Evolutionary conservation across 1,139 yeast species (phyloP).

Genomic region (Candida frijolesensis): DNA sequence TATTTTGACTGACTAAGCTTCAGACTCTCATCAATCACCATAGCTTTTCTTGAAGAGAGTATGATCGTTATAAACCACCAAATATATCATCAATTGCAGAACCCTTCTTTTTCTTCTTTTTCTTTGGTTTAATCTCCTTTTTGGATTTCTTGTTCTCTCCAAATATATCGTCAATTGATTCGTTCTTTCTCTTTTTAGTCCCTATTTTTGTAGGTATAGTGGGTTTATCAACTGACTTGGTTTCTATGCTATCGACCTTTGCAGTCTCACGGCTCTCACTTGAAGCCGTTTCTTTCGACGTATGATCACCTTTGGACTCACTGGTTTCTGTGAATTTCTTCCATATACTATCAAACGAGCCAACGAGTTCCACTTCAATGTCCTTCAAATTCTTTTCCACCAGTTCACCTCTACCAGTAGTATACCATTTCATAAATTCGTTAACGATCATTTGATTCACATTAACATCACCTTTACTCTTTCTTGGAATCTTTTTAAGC

Average conservation of each 20-base stretch:
- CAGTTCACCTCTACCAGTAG: not conserved
- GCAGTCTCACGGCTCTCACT: too few relatives aligned
- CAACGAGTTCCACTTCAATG: not conserved
- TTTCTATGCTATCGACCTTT: not conserved
- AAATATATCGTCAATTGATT: conserved; percentile 11
- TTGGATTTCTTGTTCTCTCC: conserved; percentile 7
- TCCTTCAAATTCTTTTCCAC: not conserved
- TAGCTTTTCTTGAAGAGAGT: too few relatives aligned
- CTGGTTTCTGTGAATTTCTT: not conserved
- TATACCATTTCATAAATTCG: conserved; percentile 1
- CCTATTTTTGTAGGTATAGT: not conserved
- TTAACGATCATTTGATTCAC: not conserved
- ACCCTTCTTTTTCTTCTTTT: conserved; percentile 45
- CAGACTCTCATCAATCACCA: too few relatives aligned
- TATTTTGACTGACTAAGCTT: too few relatives aligned
- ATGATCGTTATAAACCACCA: not conserved
- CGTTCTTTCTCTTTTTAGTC: conserved; percentile 6
- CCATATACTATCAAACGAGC: not conserved
- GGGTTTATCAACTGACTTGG: not conserved
- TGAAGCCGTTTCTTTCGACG: too few relatives aligned
- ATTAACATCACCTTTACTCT: not conserved
- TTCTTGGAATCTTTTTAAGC: not conserved
- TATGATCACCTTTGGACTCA: not conserved
- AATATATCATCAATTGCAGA: conserved; percentile 63
- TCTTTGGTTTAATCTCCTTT: not conserved